Conservation (phyloP, 352 stramenopile species). For the Phytophthora aleatoria region DNA sequence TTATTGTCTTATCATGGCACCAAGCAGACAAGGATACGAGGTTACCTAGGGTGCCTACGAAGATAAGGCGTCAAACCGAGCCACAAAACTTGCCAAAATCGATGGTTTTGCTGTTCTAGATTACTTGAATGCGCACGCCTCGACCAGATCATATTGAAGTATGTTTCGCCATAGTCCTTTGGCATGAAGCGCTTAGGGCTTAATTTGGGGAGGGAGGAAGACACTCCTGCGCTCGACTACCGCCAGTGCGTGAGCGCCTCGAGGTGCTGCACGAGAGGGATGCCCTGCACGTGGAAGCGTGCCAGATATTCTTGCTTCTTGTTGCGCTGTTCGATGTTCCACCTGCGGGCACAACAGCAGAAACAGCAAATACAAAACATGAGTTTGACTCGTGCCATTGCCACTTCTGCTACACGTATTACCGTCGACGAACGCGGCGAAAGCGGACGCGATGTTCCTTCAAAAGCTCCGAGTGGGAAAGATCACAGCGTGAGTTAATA, state of each 20-base stretch:
- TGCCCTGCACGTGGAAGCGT: slow-evolving; percentile 65
- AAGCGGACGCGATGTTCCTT: slow-evolving; percentile 72
- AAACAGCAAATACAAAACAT: slow-evolving; percentile 1
- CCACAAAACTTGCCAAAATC: slow-evolving; percentile 4
- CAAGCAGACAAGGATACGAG: neutral
- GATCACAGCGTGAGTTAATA: slow-evolving; percentile 69
- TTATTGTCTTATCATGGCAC: neutral
- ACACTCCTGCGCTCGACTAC: slow-evolving; percentile 20
- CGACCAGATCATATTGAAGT: slow-evolving; percentile 8
- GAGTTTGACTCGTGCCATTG: neutral
- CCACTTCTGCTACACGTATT: neutral
- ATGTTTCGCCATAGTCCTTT: slow-evolving; percentile 8
- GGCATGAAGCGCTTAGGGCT: neutral
- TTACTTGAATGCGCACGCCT: slow-evolving; percentile 3
- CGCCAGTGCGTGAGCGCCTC: slow-evolving; percentile 45
- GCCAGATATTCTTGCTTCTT: slow-evolving; percentile 61
- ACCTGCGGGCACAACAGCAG: slow-evolving; percentile 35
- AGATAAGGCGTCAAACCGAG: neutral
- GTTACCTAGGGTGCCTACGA: no score
- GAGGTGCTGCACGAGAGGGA: slow-evolving; percentile 70
- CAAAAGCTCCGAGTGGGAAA: slow-evolving; percentile 61
- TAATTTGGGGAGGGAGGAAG: neutral
- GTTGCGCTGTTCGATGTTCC: slow-evolving; percentile 51
- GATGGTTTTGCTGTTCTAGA: slow-evolving; percentile 10
- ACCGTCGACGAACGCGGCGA: slow-evolving; percentile 61